Conservation (phyloP, 2,329 filamentous ascomycete species). For the Microdochium trichocladiopsis region DNA sequence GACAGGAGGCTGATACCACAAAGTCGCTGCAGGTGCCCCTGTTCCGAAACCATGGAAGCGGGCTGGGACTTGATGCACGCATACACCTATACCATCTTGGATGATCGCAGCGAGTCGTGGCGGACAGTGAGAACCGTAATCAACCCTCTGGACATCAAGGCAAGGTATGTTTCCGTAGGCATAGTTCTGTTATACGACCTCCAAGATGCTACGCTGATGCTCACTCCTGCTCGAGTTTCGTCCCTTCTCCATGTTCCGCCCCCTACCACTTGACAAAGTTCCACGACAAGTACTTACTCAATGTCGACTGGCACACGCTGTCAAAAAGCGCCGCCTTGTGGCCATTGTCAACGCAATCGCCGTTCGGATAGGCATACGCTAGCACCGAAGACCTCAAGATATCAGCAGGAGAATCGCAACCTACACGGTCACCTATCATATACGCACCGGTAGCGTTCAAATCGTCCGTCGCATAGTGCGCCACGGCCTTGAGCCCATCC, state of each 20-base stretch:
- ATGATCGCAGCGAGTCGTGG: background rate
- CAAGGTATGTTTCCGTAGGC: background rate
- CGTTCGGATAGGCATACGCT: background rate
- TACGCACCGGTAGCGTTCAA: background rate
- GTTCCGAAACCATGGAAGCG: background rate
- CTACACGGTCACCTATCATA: no score
- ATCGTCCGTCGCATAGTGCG: background rate
- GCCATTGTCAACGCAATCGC: background rate
- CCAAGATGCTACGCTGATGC: background rate
- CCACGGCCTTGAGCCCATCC: background rate
- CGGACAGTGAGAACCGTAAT: background rate
- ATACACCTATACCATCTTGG: background rate
- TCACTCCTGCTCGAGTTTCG: background rate
- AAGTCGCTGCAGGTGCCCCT: background rate
- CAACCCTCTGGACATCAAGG: background rate
- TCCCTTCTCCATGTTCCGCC: background rate
- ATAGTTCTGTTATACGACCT: background rate
- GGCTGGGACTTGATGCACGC: background rate
- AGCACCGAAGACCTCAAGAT: no score
- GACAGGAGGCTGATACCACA: background rate
- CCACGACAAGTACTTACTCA: background rate
- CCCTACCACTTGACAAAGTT: background rate
- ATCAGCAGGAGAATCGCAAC: no score
- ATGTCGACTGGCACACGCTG: background rate
- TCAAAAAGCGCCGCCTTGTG: background rate